Percentiles rank a stretch among this genome's conserved stretches.
These are phyloP conservation scores for Puccinia hordei DNA, from an alignment of 1,284 basidiomycete species.

Conservation along the genomic window DNA sequence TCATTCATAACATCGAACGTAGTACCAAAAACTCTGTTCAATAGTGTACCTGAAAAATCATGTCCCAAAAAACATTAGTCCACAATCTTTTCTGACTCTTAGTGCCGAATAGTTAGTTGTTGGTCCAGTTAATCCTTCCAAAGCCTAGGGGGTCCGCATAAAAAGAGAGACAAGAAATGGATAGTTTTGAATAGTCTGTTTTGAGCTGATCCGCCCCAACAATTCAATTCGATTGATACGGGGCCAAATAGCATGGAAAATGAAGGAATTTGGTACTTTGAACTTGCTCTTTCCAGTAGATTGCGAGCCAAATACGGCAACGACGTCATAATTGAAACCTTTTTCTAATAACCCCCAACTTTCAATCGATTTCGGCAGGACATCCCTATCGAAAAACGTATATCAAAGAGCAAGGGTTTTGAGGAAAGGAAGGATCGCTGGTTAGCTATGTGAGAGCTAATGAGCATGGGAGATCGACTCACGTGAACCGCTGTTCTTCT, in stretches of 20 bases:
- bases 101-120: neutral
- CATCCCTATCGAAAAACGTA: constrained; percentile 8
- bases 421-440: neutral
- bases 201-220: neutral
- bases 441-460: neutral
- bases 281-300: constrained; percentile 90
- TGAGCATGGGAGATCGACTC: neutral
- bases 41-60: constrained; percentile 72
- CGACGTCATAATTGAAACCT: constrained; percentile 89
- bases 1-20: constrained; percentile 99
- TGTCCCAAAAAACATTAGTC: neutral
- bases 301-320: constrained; percentile 93
- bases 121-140: neutral
- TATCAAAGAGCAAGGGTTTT: neutral
- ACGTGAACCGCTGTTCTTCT: constrained; percentile 46
- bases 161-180: neutral
- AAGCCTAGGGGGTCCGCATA: neutral
- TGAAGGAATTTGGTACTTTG: neutral
- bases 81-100: neutral
- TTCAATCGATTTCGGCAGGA: constrained; percentile 69
- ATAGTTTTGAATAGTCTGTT: neutral
- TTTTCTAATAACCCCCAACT: constrained; percentile 80
- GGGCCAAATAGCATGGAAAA: neutral
- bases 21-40: constrained; percentile 94
- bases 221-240: neutral